Conservation (phyloP, 2,329 filamentous ascomycete species). For the Microsporum audouinii region DNA sequence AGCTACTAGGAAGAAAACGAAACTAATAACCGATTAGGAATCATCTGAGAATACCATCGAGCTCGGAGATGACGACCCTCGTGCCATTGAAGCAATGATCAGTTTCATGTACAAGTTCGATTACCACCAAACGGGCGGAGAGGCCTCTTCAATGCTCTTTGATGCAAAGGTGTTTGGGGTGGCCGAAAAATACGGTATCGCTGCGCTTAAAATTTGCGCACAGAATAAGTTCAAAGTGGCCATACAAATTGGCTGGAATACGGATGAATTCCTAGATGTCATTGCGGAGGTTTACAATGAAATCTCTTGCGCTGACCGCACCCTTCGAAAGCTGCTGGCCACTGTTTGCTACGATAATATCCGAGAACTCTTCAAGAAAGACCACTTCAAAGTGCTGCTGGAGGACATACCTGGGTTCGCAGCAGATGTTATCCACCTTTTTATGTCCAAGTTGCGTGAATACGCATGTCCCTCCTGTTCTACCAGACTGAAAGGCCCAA, state of each 20-base stretch:
- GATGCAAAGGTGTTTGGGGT: neutral
- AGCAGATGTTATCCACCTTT: neutral
- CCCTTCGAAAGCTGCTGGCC: neutral
- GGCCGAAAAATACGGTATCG: neutral
- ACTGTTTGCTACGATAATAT: neutral
- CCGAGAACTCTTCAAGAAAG: neutral
- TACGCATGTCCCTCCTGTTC: no score
- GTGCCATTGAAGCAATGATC: conserved; percentile 18
- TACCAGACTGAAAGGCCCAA: no score
- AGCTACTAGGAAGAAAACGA: no score
- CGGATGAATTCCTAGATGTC: neutral
- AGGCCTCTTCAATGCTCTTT: neutral
- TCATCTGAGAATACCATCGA: conserved; percentile 7
- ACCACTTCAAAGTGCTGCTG: neutral
- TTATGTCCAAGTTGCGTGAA: neutral
- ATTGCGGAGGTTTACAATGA: neutral
- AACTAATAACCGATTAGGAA: neutral
- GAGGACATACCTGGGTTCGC: neutral
- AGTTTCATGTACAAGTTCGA: conserved; percentile 19
- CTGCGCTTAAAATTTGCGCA: neutral
- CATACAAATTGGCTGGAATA: neutral
- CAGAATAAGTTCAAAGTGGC: neutral
- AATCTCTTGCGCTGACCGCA: neutral
- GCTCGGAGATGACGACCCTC: conserved; percentile 16
- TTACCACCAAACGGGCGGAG: neutral